A percentile compares a stretch with the other conserved stretches of the same genome.
Conservation (phyloP, 306 rosid genomes). For the Crotalaria pallida region DNA sequence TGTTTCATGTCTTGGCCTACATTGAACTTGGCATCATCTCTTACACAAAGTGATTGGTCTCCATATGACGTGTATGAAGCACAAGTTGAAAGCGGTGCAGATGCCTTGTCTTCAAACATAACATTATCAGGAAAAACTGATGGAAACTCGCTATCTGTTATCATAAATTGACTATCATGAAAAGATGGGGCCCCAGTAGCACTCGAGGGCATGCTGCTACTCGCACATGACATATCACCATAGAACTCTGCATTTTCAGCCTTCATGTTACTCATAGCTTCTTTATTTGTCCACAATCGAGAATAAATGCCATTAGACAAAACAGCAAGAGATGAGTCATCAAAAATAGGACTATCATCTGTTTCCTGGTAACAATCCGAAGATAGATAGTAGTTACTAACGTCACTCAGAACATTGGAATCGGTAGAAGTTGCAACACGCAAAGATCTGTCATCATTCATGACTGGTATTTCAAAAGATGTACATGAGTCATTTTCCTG, state of each 20-base stretch:
- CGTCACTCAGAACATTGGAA: conserved; percentile 28
- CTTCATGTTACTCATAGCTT: conserved; percentile 20
- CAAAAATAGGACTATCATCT: conserved; percentile 10
- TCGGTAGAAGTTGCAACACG: conserved; percentile 32
- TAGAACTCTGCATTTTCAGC: conserved; percentile 40
- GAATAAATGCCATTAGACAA: conserved; percentile 17
- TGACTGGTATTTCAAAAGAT: conserved; percentile 32
- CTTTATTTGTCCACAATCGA: conserved; percentile 25
- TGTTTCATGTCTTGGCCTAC: conserved; percentile 12
- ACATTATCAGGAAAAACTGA: conserved; percentile 27
- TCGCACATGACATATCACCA: conserved; percentile 46
- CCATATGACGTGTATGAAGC: conserved; percentile 22
- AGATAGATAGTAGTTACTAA: conserved; percentile 22
- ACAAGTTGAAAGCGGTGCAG: neutral
- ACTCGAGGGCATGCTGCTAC: conserved; percentile 39
- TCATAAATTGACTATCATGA: conserved; percentile 25
- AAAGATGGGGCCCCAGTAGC: conserved; percentile 24
- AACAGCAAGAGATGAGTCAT: conserved; percentile 16
- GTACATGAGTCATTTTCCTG: conserved; percentile 38
- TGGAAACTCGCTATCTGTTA: conserved; percentile 28
- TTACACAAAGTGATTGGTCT: conserved; percentile 17
- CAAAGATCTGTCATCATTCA: conserved; percentile 33
- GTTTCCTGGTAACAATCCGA: conserved; percentile 14
- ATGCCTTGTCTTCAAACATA: neutral
- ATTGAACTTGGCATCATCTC: conserved; percentile 13